Conservation (phyloP, 345 rosid species). For the Angophora floribunda region DNA sequence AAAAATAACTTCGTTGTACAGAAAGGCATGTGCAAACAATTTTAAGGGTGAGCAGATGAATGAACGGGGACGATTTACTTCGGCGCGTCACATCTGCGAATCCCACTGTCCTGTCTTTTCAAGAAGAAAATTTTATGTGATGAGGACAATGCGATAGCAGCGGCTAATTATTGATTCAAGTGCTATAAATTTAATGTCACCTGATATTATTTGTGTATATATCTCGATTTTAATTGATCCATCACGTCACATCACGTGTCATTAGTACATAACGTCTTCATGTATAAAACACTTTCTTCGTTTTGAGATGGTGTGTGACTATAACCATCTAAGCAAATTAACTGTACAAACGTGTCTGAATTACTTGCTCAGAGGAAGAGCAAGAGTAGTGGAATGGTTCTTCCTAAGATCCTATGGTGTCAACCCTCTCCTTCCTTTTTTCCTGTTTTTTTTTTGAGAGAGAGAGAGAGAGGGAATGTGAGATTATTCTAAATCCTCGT, state of each 20-base stretch:
- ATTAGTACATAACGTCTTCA: not conserved
- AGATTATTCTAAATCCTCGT: slow-evolving; percentile 49
- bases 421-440: not conserved
- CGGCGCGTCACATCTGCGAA: no score
- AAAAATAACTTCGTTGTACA: not conserved
- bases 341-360: not conserved
- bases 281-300: not conserved
- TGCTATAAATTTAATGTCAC: rapidly evolving
- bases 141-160: not conserved
- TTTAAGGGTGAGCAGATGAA: not conserved
- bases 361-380: not conserved
- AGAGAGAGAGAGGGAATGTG: slow-evolving; percentile 19
- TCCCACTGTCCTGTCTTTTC: not conserved
- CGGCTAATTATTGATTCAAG: not conserved
- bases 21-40: not conserved
- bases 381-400: not conserved
- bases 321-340: no score
- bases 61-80: not conserved
- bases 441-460: not conserved
- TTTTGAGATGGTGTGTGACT: not conserved
- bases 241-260: not conserved
- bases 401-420: not conserved
- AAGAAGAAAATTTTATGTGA: not conserved
- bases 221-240: not conserved
- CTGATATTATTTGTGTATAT: no score